Conservation (phyloP, 2,329 filamentous ascomycete species). For the Myriosclerotinia scirpicola region DNA sequence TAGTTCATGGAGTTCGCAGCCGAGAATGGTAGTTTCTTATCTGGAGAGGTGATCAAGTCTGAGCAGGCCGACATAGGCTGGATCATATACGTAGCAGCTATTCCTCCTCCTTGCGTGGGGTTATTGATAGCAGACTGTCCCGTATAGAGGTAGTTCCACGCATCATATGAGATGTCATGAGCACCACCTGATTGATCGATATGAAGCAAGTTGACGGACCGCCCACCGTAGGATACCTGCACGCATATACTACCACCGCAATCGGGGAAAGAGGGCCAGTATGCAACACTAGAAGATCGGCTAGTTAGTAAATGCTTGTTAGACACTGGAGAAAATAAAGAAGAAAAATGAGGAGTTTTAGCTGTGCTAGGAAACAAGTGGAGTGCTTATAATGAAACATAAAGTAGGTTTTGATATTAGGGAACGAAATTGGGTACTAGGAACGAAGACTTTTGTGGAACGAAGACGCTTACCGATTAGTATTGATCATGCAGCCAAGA, state of each 20-base stretch:
- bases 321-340: no score
- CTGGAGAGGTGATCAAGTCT: constrained; percentile 9
- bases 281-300: not conserved
- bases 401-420: no score
- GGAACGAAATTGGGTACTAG: no score
- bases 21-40: constrained; percentile 3
- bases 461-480: not conserved
- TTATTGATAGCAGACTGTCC: not conserved
- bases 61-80: constrained; percentile 13
- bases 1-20: constrained; percentile 7
- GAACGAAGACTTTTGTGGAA: no score
- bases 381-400: no score
- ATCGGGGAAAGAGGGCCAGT: constrained; percentile 8
- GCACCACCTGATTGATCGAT: constrained; percentile 12
- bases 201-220: constrained; percentile 7
- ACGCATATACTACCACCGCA: constrained; percentile 12
- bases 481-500: constrained; percentile 17
- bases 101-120: not conserved
- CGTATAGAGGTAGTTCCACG: constrained; percentile 14
- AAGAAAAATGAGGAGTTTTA: no score
- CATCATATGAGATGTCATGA: constrained; percentile 16
- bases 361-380: no score
- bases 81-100: not conserved
- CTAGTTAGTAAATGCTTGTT: no score
- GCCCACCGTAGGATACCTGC: not conserved